Percentiles rank a stretch among this genome's conserved stretches.
These are phyloP conservation scores for Tetrapisispora pingtungensis DNA, from an alignment of 805 yeast species.

Conservation along the genomic window DNA sequence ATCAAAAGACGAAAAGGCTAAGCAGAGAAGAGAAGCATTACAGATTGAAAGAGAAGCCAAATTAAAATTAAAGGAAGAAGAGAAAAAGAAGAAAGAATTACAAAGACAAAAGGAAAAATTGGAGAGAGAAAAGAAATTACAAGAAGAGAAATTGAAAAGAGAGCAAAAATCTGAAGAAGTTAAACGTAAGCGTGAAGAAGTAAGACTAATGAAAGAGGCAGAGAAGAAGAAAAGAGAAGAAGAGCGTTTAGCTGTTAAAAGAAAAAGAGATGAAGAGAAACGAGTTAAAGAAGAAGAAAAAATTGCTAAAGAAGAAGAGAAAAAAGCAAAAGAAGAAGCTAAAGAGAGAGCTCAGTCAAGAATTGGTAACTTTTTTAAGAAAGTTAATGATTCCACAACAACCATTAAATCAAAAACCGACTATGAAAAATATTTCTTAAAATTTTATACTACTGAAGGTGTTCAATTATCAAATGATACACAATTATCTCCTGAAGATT, in stretches of 20 bases:
- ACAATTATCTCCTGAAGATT: slow-evolving; percentile 2
- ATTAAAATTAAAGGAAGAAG: slow-evolving; percentile 10
- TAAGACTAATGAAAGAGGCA: slow-evolving; percentile 13
- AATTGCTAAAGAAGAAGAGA: slow-evolving; percentile 19
- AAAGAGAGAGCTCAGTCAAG: slow-evolving; percentile 31
- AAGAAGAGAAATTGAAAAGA: slow-evolving; percentile 21
- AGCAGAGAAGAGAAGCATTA: slow-evolving; percentile 9
- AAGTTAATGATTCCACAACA: slow-evolving; percentile 21
- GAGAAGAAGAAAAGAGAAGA: slow-evolving; percentile 12
- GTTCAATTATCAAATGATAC: slow-evolving; percentile 15
- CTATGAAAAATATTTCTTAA: slow-evolving; percentile 28
- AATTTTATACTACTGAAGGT: slow-evolving; percentile 32
- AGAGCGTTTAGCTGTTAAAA: slow-evolving; percentile 15
- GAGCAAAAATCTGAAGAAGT: slow-evolving; percentile 18
- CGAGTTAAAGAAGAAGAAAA: slow-evolving; percentile 11
- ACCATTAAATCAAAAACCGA: slow-evolving; percentile 20
- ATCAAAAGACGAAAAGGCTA: slow-evolving; percentile 7
- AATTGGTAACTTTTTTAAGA: slow-evolving; percentile 30
- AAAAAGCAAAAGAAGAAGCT: slow-evolving; percentile 23
- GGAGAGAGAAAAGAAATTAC: slow-evolving; percentile 30
- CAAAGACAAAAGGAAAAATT: slow-evolving; percentile 20
- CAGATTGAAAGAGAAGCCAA: slow-evolving; percentile 10
- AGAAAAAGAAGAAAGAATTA: slow-evolving; percentile 12
- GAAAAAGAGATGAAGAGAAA: slow-evolving; percentile 15
- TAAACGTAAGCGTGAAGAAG: slow-evolving; percentile 15